A percentile compares a stretch with the other conserved stretches of the same genome.
Evolutionary conservation across 495 filamentous ascomycete species (phyloP).

Genomic region (Chaetomium fimeti): DNA sequence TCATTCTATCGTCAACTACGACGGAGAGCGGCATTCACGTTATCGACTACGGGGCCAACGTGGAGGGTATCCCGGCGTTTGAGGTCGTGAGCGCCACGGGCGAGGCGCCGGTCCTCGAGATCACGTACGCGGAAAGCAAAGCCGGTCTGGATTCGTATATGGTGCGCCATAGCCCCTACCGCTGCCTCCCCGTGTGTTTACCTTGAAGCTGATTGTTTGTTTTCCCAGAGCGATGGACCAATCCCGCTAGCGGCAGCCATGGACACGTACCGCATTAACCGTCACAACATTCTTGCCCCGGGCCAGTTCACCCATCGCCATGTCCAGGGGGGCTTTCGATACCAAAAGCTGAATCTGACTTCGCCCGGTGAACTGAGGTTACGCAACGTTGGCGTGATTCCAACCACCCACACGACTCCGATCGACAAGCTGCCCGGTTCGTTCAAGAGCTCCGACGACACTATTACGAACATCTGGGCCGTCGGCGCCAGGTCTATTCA

Average conservation of each 20-base stretch:
- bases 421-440: constrained; percentile 4
- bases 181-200: neutral
- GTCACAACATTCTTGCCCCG: neutral
- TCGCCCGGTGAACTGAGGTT: neutral
- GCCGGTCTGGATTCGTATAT: neutral
- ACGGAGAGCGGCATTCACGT: neutral
- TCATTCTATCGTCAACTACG: neutral
- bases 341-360: neutral
- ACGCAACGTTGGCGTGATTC: neutral
- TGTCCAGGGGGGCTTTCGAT: constrained; percentile 1
- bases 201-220: neutral
- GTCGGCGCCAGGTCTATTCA: neutral
- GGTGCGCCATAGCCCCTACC: neutral
- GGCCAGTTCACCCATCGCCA: constrained; percentile 6
- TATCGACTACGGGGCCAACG: constrained; percentile 1
- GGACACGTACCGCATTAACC: constrained; percentile 4
- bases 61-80: constrained; percentile 2
- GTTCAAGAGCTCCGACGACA: neutral
- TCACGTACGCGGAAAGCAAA: constrained; percentile 4
- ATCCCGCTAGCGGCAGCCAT: constrained; percentile 5
- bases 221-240: neutral
- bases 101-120: neutral
- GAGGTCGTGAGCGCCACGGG: neutral
- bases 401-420: constrained; percentile 1
- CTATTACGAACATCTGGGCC: constrained; percentile 2